Percentiles rank a stretch among this genome's conserved stretches.
Conservation (phyloP, 75 land plant genomes). For the Isoetes taiwanensis region DNA sequence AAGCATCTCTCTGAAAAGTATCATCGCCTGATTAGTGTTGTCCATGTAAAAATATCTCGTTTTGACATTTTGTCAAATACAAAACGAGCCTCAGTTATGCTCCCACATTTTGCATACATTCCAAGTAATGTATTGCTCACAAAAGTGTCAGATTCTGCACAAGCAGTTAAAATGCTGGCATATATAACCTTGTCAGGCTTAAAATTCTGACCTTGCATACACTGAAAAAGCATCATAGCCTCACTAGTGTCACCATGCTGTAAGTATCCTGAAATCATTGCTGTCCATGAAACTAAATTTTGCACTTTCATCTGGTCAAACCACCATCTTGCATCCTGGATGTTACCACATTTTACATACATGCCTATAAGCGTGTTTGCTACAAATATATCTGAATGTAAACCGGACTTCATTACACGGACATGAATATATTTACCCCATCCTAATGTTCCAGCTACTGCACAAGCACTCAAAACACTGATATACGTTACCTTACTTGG, state of each 20-base stretch:
- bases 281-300: slow-evolving; percentile 30
- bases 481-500: slow-evolving; percentile 9
- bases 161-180: slow-evolving; percentile 13
- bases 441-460: no score
- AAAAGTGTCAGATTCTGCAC: no score
- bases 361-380: slow-evolving; percentile 18
- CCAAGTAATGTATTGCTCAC: no score
- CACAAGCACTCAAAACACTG: slow-evolving; percentile 15
- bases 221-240: slow-evolving; percentile 16
- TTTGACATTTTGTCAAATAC: no score
- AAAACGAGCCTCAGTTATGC: no score
- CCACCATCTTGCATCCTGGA: slow-evolving; percentile 15
- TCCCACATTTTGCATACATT: no score
- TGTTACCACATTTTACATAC: slow-evolving; percentile 13
- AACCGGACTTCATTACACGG: no score
- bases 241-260: slow-evolving; percentile 15
- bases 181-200: slow-evolving; percentile 9
- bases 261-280: slow-evolving; percentile 20
- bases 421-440: no score
- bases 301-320: slow-evolving; percentile 23
- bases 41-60: no score
- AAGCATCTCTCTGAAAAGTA: no score
- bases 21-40: no score
- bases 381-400: slow-evolving; percentile 11
- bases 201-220: slow-evolving; percentile 15